Base-by-base conservation (phyloP, 495 filamentous ascomycete genomes). In the Penicillium mononematosum region DNA sequence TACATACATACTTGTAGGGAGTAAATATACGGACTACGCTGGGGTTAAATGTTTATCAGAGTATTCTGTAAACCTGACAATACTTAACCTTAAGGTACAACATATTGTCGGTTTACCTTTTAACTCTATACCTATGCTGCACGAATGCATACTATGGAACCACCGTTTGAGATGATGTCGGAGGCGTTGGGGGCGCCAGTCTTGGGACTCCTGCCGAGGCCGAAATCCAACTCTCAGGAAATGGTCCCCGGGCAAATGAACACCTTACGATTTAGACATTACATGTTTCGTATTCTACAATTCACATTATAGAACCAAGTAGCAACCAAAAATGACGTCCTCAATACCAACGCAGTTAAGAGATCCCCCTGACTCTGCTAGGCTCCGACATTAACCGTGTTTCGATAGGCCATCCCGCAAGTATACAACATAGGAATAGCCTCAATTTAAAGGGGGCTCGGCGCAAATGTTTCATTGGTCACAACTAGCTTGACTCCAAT, bases 331-430 rank as follows among this genome's bases (percentile, higher is more conserved):
- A 36, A 5, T 14, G 34, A 16, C 4, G 14, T 4, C 34, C 31
- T 5, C 14, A 16, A 36, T 32, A 32, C 10, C 31, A 2, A 36
- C 16, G 5, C 5, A 22, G 22, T 22, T 2, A 22, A 22, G 2
- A 3, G 7, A 14, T 16, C 12, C 34, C 34, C 34, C 34, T 16
- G 34, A 32, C 3, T 12, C 9, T 32, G 10, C 31, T 4, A 11
- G 31, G 9, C 16, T 36, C 34, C 34, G 34, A 36, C 16, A 10
- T 43, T 11, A 43, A 7, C 41, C 44, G 44, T 27, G 44, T 29
- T 27, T 3, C 14, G 12, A 36, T 14, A n/a, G 49, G 49, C 49
- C 49, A 51, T 51, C 49, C 49, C 49, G 49, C 49, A 51, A 51
- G 34, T 41, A 51, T n/a, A n/a, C n/a, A n/a, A n/a, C n/a, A n/a